phyloP scores from a whole-genome alignment of 441 rosid species.

The Syzygium syzygioides region DNA sequence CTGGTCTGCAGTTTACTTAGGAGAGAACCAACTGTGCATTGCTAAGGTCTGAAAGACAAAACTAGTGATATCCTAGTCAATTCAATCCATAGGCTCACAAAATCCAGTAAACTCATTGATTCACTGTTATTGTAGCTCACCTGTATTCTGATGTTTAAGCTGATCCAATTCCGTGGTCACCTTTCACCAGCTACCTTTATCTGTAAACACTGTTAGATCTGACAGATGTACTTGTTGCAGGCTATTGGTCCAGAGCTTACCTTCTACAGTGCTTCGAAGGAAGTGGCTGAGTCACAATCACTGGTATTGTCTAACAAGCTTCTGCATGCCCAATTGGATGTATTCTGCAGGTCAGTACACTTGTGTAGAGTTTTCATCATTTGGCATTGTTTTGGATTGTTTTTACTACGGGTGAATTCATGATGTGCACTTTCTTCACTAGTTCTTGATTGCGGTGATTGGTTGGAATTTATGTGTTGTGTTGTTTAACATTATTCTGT shows the following conservation, averaged over 20 bases:
- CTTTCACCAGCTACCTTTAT: constrained; percentile 2
- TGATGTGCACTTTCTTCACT: not conserved
- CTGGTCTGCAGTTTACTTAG: not conserved
- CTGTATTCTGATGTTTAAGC: not conserved
- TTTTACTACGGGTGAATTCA: not conserved
- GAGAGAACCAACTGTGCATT: not conserved
- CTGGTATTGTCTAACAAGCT: constrained; percentile 78
- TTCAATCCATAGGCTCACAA: not conserved
- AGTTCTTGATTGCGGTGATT: not conserved
- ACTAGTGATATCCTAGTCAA: not conserved
- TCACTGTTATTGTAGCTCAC: not conserved
- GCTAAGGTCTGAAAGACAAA: not conserved
- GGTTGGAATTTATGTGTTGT: not conserved
- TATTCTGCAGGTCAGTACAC: constrained; percentile 59
- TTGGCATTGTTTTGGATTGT: not conserved
- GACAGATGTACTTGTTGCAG: constrained; percentile 30
- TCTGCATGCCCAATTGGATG: constrained; percentile 90
- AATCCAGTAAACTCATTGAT: not conserved
- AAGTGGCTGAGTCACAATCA: constrained; percentile 43
- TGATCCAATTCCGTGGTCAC: constrained; percentile 2
- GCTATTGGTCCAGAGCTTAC: constrained; percentile 97
- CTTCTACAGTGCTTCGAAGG: constrained; percentile 78
- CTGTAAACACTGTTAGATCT: not conserved
- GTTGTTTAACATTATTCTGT: not conserved
- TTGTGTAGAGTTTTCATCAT: not conserved